Evolutionary conservation across 2,329 filamentous ascomycete genomes (phyloP).

Genomic region (Trichoderma endophyticum): DNA sequence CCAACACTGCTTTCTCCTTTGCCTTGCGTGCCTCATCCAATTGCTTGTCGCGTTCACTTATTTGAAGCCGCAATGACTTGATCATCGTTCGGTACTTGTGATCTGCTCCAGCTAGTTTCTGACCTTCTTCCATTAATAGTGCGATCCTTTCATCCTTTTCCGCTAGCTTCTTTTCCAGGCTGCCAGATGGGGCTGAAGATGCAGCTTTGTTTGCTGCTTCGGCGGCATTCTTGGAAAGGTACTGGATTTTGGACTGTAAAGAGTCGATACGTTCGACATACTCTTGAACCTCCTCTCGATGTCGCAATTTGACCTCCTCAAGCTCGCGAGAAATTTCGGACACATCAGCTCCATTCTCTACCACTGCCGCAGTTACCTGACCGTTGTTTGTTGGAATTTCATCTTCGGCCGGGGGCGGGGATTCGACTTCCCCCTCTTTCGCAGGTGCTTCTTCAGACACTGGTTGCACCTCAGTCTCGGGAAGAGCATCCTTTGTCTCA

Average conservation of each 20-base stretch:
- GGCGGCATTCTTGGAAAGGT: constrained; percentile 75
- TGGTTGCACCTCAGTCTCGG: not conserved
- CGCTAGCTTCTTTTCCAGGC: constrained; percentile 72
- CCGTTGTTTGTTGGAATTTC: not conserved
- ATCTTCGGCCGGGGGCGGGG: not conserved
- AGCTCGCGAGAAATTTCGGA: constrained; percentile 22
- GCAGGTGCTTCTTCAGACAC: not conserved
- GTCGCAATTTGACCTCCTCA: constrained; percentile 32
- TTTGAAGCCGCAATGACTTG: constrained; percentile 71
- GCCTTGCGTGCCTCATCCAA: constrained; percentile 56
- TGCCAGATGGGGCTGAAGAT: constrained; percentile 59
- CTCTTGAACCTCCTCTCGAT: constrained; percentile 77
- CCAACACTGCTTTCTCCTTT: constrained; percentile 56
- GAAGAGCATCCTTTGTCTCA: not conserved
- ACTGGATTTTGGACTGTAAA: constrained; percentile 85
- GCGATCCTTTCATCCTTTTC: constrained; percentile 92
- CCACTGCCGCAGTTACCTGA: not conserved
- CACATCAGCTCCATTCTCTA: not conserved
- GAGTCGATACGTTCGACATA: constrained; percentile 91
- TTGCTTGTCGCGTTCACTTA: constrained; percentile 64
- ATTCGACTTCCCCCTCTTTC: not conserved
- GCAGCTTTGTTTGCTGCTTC: constrained; percentile 70
- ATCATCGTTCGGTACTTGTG: constrained; percentile 79
- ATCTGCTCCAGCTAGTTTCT: constrained; percentile 80
- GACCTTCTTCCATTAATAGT: constrained; percentile 85